phyloP scores from a whole-genome alignment of 2,329 filamentous ascomycete genomes.

The Microdochium paspali region DNA sequence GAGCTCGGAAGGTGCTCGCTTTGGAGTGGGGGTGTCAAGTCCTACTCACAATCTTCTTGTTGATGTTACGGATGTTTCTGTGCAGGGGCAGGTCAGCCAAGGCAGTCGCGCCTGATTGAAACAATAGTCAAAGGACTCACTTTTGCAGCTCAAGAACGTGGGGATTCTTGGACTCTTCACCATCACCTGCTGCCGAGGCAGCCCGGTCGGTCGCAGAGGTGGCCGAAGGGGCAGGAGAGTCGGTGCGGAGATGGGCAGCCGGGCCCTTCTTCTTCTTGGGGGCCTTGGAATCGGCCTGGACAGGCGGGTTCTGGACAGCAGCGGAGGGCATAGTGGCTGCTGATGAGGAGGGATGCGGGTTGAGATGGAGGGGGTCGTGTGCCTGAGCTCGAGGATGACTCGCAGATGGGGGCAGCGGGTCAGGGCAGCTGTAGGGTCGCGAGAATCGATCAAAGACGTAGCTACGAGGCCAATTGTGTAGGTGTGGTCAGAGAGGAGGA shows the following conservation, averaged over 20 bases:
- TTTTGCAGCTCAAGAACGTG: constrained; percentile 88
- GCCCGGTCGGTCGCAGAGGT: constrained; percentile 39
- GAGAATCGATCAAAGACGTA: neutral
- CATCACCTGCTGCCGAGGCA: constrained; percentile 35
- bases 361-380: constrained; percentile 2
- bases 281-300: constrained; percentile 53
- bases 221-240: constrained; percentile 44
- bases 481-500: neutral
- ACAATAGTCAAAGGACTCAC: constrained; percentile 41
- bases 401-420: neutral
- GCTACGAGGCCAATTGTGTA: neutral
- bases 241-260: constrained; percentile 40
- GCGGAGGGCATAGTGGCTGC: constrained; percentile 50
- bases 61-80: constrained; percentile 83
- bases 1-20: too few relatives aligned
- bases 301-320: constrained; percentile 52
- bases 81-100: constrained; percentile 7
- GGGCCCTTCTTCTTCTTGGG: constrained; percentile 63
- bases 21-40: constrained; percentile 7
- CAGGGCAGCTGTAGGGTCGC: neutral
- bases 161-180: constrained; percentile 60
- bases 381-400: constrained; percentile 3
- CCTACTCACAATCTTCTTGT: constrained; percentile 80
- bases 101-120: neutral
- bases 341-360: neutral